A percentile compares a stretch with the other conserved stretches of the same genome.
phyloP scores from a whole-genome alignment of 805 yeast species.

The Hanseniaspora mollemarum region DNA sequence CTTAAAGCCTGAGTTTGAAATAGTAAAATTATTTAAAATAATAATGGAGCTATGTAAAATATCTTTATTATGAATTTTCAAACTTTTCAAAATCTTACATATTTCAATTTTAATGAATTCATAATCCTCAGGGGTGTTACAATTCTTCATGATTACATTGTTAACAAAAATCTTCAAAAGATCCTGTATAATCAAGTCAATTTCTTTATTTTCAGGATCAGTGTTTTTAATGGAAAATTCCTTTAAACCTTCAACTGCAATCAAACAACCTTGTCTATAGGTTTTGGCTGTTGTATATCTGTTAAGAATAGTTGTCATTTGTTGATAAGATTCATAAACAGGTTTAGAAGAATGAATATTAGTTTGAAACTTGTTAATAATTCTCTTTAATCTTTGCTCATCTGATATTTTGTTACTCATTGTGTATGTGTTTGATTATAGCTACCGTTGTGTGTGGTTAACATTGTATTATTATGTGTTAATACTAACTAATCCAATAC shows the following conservation, averaged over 20 bases:
- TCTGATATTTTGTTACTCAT: constrained; percentile 57
- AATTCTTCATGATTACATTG: constrained; percentile 12
- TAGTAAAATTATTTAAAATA: constrained; percentile 13
- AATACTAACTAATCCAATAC: too few species aligned
- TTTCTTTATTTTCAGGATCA: constrained; percentile 12
- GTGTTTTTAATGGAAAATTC: constrained; percentile 14
- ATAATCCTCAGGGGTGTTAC: constrained; percentile 60
- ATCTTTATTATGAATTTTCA: constrained; percentile 5
- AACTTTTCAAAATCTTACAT: constrained; percentile 12
- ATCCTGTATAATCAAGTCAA: constrained; percentile 14
- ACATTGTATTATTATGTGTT: too few species aligned
- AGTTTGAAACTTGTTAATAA: constrained; percentile 11
- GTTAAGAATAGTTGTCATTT: constrained; percentile 77
- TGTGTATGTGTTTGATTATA: too few species aligned
- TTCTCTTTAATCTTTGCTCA: constrained; percentile 46
- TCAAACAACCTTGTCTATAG: constrained; percentile 27
- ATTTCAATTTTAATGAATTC: constrained; percentile 37
- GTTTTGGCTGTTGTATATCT: constrained; percentile 63
- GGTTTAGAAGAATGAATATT: constrained; percentile 24
- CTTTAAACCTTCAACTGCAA: constrained; percentile 14
- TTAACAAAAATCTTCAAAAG: constrained; percentile 11
- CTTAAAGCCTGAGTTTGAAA: constrained; percentile 23
- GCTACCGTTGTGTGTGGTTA: too few species aligned
- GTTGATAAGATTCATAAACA: constrained; percentile 87
- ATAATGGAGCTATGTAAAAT: constrained; percentile 9